A percentile compares a stretch with the other conserved stretches of the same genome.
Conservation (phyloP, 495 filamentous ascomycete species). For the Polyplosphaeria fusca region DNA sequence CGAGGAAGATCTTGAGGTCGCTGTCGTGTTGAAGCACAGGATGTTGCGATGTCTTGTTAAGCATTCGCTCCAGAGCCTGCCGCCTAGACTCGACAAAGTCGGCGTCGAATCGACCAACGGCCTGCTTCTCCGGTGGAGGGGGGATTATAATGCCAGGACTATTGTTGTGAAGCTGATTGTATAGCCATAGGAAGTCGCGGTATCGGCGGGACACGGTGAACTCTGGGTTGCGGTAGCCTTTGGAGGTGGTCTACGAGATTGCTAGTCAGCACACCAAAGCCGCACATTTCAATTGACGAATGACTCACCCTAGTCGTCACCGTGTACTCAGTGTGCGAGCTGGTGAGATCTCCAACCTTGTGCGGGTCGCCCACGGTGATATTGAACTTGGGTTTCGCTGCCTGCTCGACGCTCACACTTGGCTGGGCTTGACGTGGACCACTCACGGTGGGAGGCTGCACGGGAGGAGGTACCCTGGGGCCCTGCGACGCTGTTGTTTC, state of each 20-base stretch:
- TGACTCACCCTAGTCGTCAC: constrained; percentile 77
- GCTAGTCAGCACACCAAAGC: too few species aligned
- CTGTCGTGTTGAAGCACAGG: constrained; percentile 88
- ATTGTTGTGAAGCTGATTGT: constrained; percentile 86
- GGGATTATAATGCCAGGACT: constrained; percentile 94
- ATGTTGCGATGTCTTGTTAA: constrained; percentile 90
- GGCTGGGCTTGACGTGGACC: constrained; percentile 64
- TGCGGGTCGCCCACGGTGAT: constrained; percentile 94
- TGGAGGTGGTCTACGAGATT: constrained; percentile 80
- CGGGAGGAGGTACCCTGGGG: constrained; percentile 68
- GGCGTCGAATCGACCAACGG: constrained; percentile 90
- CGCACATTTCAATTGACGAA: too few species aligned
- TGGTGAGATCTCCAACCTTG: constrained; percentile 95
- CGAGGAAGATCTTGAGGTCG: constrained; percentile 92
- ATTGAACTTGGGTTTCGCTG: constrained; percentile 84
- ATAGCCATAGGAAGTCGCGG: constrained; percentile 96
- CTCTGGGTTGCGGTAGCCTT: constrained; percentile 85
- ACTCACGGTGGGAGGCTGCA: constrained; percentile 52
- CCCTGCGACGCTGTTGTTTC: constrained; percentile 46
- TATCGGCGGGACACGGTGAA: constrained; percentile 91
- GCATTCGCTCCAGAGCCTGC: constrained; percentile 89
- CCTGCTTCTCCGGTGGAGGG: constrained; percentile 96
- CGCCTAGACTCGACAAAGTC: constrained; percentile 93
- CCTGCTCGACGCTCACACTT: constrained; percentile 83
- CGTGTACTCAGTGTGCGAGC: constrained; percentile 95